Percentiles rank a stretch among this genome's conserved stretches.
Evolutionary conservation across 2,329 filamentous ascomycete species (phyloP).

Genomic region (Stagonosporopsis tanaceti): DNA sequence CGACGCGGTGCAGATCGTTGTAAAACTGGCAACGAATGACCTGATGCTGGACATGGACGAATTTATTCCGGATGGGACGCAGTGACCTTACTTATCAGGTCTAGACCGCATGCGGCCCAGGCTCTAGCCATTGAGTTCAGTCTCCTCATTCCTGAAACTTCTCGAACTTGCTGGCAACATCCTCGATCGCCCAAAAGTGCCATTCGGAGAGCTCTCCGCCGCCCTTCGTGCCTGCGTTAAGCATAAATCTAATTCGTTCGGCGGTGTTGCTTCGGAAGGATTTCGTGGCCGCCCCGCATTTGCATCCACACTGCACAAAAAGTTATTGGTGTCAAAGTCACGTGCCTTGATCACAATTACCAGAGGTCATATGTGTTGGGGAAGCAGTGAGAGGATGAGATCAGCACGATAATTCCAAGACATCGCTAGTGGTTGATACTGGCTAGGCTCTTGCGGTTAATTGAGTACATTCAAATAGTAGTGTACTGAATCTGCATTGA

Average conservation of each 20-base stretch:
- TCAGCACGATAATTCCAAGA: no score
- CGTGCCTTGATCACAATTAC: background rate
- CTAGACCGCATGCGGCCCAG: background rate
- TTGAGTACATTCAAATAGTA: no score
- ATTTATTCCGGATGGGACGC: background rate
- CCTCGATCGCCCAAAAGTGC: background rate
- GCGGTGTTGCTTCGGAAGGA: background rate
- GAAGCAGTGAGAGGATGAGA: no score
- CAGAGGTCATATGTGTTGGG: no score
- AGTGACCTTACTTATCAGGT: conserved; percentile 1
- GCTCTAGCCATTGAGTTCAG: background rate
- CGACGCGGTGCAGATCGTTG: conserved; percentile 6
- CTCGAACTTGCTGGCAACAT: background rate
- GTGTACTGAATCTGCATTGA: no score
- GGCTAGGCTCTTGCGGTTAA: no score
- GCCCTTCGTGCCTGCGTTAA: no score
- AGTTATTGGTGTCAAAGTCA: background rate
- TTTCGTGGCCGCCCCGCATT: background rate
- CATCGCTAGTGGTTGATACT: no score
- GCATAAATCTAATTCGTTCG: background rate
- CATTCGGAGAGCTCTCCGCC: no score
- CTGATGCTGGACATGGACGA: conserved; percentile 1
- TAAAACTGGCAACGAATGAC: conserved; percentile 2
- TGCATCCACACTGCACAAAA: background rate
- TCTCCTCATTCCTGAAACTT: background rate